phyloP scores from a whole-genome alignment of 148 eudicot species.

The Nepenthes mirabilis region DNA sequence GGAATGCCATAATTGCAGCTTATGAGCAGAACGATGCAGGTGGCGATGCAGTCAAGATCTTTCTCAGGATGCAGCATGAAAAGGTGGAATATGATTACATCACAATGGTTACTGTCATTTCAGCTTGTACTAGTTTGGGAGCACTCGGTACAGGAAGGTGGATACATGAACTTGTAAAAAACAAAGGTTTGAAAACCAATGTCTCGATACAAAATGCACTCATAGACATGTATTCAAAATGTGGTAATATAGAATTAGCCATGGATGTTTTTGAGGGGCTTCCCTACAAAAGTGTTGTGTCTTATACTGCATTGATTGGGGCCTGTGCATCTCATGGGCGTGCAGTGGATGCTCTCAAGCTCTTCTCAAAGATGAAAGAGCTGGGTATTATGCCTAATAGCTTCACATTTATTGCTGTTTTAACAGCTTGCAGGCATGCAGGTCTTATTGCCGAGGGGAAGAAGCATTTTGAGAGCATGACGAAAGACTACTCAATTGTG shows the following conservation, averaged over 20 bases:
- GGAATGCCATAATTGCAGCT: slow-evolving; percentile 86
- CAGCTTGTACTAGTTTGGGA: slow-evolving; percentile 72
- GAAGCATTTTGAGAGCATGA: slow-evolving; percentile 53
- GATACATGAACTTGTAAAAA: slow-evolving; percentile 57
- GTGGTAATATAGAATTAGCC: slow-evolving; percentile 57
- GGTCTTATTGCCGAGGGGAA: slow-evolving; percentile 73
- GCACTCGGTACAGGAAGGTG: slow-evolving; percentile 62
- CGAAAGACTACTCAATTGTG: slow-evolving; percentile 49
- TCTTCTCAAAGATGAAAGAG: slow-evolving; percentile 47
- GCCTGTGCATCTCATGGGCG: slow-evolving; percentile 78
- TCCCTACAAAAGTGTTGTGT: slow-evolving; percentile 49
- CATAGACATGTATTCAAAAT: slow-evolving; percentile 92
- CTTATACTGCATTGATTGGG: slow-evolving; percentile 71
- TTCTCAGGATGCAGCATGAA: slow-evolving; percentile 37
- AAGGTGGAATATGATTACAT: slow-evolving; percentile 63
- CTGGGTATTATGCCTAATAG: slow-evolving; percentile 67
- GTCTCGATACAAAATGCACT: slow-evolving; percentile 71
- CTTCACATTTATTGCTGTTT: slow-evolving; percentile 79
- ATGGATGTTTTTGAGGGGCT: slow-evolving; percentile 41
- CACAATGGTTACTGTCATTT: slow-evolving; percentile 71
- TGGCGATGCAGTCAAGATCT: slow-evolving; percentile 51
- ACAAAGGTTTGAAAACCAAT: slow-evolving; percentile 38
- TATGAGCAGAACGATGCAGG: slow-evolving; percentile 66
- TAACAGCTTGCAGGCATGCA: slow-evolving; percentile 88
- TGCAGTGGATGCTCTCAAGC: slow-evolving; percentile 37